Evolutionary conservation across 805 yeast species (phyloP).

Genomic region (Sugiyamaella qingdaonensis): DNA sequence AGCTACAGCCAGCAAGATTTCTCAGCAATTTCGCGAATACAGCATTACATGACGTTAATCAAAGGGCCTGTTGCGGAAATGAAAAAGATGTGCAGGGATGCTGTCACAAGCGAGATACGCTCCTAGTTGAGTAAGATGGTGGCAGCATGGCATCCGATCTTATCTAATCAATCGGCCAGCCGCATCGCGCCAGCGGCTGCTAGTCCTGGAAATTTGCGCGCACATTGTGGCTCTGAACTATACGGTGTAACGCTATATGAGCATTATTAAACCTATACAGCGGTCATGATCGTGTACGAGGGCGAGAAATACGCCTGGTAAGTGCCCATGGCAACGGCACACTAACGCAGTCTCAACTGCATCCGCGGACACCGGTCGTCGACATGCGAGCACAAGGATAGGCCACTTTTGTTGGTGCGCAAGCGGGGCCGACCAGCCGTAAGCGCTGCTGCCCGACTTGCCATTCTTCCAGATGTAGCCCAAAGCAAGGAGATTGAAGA

Average conservation of each 20-base stretch:
- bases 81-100: no score
- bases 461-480: conserved; percentile 30
- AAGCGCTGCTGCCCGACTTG: conserved; percentile 54
- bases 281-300: conserved; percentile 67
- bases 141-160: background rate
- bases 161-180: background rate
- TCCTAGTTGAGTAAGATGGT: no score
- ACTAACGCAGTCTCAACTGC: conserved; percentile 41
- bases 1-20: no score
- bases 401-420: conserved; percentile 81
- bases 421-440: conserved; percentile 83
- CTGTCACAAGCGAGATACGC: no score
- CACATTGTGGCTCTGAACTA: background rate
- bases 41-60: no score
- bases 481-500: background rate
- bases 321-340: conserved; percentile 15
- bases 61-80: no score
- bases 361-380: conserved; percentile 91
- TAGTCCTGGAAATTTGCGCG: background rate
- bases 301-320: conserved; percentile 75
- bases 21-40: no score
- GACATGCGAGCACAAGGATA: conserved; percentile 71
- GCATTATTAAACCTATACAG: background rate
- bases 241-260: background rate
- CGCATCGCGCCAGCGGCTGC: background rate